Evolutionary conservation across 2,329 filamentous ascomycete genomes (phyloP), one percentile per base, ranked within the genome.

Genomic region (Aspergillus proliferans): DNA sequence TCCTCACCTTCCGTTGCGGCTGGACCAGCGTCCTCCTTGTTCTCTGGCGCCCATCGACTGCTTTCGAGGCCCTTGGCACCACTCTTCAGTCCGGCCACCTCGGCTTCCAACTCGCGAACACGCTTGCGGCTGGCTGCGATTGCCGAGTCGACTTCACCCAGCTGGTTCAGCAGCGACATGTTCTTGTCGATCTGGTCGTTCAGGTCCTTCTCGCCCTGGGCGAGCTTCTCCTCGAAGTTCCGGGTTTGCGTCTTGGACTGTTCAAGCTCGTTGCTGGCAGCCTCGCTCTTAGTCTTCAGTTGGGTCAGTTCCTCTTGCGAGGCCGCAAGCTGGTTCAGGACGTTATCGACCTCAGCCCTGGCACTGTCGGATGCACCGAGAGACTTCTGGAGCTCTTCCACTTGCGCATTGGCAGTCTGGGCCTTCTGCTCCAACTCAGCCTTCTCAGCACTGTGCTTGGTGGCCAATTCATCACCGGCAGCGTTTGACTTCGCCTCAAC

Each of bases 361-460:
- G 78, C 73, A 51, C 74, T 79, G 79, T 94, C 93, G 54, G 88
- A 88, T 55, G 90, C 84, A 24, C 86, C 86, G 52, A 94, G 75
- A 30, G 89, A 88, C 59, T 86, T 79, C 49, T 91, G 89, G 66
- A 95, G 93, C 26, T 90, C 87, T 48, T 94, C 88, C 43, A 94
- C 76, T 50, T 85, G 83, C 59, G 68, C 51, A 61, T 59, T 48
- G 53, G 69, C 47, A n/a, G 59, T 56, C 47, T 65, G 54, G 48
- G 62, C 60, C 30, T 67, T 65, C 52, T 63, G 47, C 43, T 78
- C 76, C 47, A 78, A 72, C 38, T 76, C 67, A 45, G 66, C 67
- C 42, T 73, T 71, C 46, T 76, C 72, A 42, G 74, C 71, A 43
- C 72, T 69, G 50, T 70, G 66, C 33, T 64, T 66, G 15, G 64